Evolutionary conservation across 768 basidiomycete genomes (phyloP), one percentile per base, ranked within the genome.

Genomic region (Trichaptum fuscoviolaceum): DNA sequence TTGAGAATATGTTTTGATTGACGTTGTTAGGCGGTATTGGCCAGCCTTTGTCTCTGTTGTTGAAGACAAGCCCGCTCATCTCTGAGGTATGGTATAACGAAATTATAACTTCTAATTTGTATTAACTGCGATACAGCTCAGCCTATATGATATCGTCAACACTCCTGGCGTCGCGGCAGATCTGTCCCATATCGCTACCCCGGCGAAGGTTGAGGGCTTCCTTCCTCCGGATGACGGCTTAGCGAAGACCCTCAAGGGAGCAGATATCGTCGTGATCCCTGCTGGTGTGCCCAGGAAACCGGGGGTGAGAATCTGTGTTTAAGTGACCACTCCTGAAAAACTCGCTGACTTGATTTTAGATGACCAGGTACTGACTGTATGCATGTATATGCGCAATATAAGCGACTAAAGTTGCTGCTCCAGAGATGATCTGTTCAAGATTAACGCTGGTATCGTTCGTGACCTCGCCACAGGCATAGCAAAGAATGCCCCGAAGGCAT

Each of bases 351-450:
- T 18, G 26, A 42, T 35, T 65, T 15, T 68, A 85, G 83, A 84
- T 85, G 84, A 80, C 81, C 60, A 81, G 83, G 84, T 85, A 59
- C 68, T 80, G 71, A n/a, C 17, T 25, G 25, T 24, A 69, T 81
- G 71, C 24, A 20, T 25, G 25, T 24, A 52, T 57, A 52, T 57
- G 5, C 75, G 25, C 66, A 65, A 61, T 69, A 70, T 62, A 59
- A 63, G 52, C 57, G 35, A 62, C 30, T 67, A 52, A 58, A 65
- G 20, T 64, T 63, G 62, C 36, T 12, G 58, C 24, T 60, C 24
- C 73, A 95, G 94, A 77, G 95, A 97, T 77, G 95, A 97, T 77
- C 84, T 96, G 25, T 96, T 99, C 89, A 95, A 97, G 93, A 97
- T 96, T 84, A 99, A 99, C 79, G 97, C 94, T 66, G 95, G 95